Percentiles rank a stretch among this genome's conserved stretches.
Conservation (phyloP, 345 rosid genomes). For the Populus ilicifolia region DNA sequence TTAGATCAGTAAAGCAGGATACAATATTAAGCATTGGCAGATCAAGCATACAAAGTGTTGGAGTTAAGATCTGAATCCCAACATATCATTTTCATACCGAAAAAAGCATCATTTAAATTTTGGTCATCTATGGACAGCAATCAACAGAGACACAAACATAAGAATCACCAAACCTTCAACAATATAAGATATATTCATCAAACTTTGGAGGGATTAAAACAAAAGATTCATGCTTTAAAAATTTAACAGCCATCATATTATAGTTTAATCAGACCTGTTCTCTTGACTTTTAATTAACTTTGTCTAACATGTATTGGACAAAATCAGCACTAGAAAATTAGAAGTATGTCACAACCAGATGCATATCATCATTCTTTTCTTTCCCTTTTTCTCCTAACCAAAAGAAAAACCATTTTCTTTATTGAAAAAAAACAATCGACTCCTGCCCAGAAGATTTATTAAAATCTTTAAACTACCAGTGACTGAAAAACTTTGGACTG, state of each 20-base stretch:
- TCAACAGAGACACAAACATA: constrained; percentile 8
- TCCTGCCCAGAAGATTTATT: constrained; percentile 21
- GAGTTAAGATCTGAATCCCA: background rate
- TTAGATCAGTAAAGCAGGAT: background rate
- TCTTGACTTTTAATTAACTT: background rate
- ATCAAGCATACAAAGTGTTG: background rate
- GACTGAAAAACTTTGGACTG: background rate
- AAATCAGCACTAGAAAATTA: constrained; percentile 7
- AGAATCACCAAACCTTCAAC: background rate
- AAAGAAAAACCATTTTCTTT: background rate
- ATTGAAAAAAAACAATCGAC: background rate
- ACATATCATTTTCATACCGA: background rate
- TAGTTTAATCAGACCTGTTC: constrained; percentile 1
- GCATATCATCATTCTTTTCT: background rate
- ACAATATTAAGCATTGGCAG: background rate
- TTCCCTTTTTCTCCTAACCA: background rate
- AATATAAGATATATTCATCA: constrained; percentile 5
- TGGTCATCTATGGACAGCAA: background rate
- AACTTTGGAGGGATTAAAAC: background rate
- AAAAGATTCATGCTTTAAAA: background rate
- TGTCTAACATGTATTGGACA: background rate
- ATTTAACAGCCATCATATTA: background rate
- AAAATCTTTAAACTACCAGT: constrained; percentile 8
- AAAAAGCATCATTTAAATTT: background rate
- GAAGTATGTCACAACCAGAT: background rate